Base-by-base conservation (phyloP, 768 basidiomycete genomes). In the Kwoniella sp. region DNA sequence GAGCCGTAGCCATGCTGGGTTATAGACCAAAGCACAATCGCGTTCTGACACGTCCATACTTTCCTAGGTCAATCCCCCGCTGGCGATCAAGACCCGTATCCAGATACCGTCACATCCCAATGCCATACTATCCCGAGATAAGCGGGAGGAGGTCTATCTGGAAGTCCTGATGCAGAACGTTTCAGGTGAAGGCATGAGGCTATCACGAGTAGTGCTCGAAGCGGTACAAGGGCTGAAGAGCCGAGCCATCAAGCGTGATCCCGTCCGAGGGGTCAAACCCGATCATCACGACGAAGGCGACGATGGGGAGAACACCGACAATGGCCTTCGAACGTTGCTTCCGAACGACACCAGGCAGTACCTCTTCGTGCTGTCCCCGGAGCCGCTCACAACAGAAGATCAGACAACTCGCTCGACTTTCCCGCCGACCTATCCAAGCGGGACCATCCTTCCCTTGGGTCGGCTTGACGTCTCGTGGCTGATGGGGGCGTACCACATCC, bases 51-150 rank as follows among this genome's bases (percentile, higher is more conserved):
- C n/a, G n/a, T n/a, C n/a, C n/a, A n/a, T n/a, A 3, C 15, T 29
- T n/a, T 28, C 5, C 7, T 34, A 93, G 89, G 89, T 91, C 22
- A 86, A 84, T n/a, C 92, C 93, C 61, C 92, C 92, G 0, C 77
- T 96, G 12, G 89, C 89, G 0, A 91, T 96, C 52, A 93, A 93
- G 75, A 95, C 91, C 12, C 92, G 92, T 72, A 88, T 93, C 0
- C 88, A 95, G 70, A 66, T 78, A 2, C 81, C 88, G 0, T 81
- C 80, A 45, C 84, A 87, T 0, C 85, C 89, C 0, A 81, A 86
- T 19, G 84, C 89, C 1, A 57, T 83, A 10, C 76, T 91, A 25
- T 80, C 83, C 5, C 72, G 80, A 2, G 39, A 72, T 2, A 85
- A 88, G 60, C 81, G 88, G 48, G 83, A 87, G 41, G 88, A 88